Conservation (phyloP, 805 yeast genomes). For the Tetrapisispora fleetii region DNA sequence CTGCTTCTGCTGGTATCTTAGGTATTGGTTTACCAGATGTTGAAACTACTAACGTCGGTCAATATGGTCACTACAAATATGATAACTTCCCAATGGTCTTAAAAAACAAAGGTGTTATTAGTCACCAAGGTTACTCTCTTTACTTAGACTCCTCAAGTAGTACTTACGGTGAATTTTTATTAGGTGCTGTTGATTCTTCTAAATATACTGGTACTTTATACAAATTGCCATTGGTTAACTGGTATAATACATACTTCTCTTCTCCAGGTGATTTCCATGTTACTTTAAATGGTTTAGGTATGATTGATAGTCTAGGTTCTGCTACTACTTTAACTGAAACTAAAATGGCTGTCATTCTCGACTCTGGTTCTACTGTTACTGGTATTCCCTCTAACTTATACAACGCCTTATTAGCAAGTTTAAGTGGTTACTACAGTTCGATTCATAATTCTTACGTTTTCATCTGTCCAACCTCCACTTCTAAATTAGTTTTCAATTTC, state of each 20-base stretch:
- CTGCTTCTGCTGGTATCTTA: slow-evolving; percentile 57
- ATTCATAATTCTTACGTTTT: background rate
- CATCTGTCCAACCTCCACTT: slow-evolving; percentile 11
- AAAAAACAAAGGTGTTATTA: slow-evolving; percentile 30
- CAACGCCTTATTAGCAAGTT: slow-evolving; percentile 36
- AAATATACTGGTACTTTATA: slow-evolving; percentile 30
- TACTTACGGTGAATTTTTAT: slow-evolving; percentile 36
- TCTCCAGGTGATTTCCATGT: slow-evolving; percentile 27
- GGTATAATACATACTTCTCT: slow-evolving; percentile 6
- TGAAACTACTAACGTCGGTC: slow-evolving; percentile 47
- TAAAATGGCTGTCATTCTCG: slow-evolving; percentile 33
- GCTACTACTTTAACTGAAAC: slow-evolving; percentile 11
- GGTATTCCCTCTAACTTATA: slow-evolving; percentile 33
- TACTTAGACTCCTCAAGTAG: slow-evolving; percentile 40
- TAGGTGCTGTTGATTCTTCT: slow-evolving; percentile 35
- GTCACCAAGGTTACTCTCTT: slow-evolving; percentile 33
- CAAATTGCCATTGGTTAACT: slow-evolving; percentile 26
- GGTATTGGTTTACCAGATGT: slow-evolving; percentile 64
- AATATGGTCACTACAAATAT: slow-evolving; percentile 35
- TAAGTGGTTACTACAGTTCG: slow-evolving; percentile 30
- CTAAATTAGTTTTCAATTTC: slow-evolving; percentile 41
- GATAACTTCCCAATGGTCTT: slow-evolving; percentile 33
- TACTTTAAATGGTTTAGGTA: slow-evolving; percentile 25
- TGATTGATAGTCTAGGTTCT: slow-evolving; percentile 12
- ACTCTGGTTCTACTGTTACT: slow-evolving; percentile 36